Percentiles rank a stretch among this genome's conserved stretches.
Evolutionary conservation across 73 alveolate species (phyloP).

Genomic region (Uronychia binucleata): DNA sequence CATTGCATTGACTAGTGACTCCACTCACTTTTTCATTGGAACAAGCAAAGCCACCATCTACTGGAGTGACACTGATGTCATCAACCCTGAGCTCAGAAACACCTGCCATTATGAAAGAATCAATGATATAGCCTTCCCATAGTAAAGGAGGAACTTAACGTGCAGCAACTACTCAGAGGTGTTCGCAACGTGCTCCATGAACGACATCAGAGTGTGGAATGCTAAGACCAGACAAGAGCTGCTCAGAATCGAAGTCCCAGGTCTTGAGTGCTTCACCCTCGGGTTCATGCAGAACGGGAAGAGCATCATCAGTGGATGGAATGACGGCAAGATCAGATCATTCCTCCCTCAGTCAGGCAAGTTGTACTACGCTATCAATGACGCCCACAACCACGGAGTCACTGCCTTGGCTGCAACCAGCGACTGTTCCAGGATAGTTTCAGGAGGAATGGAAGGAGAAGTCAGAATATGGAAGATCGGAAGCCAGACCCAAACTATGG

Average conservation of each 20-base stretch:
- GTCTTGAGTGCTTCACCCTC: slow-evolving; percentile 89
- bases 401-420: slow-evolving; percentile 84
- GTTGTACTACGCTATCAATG: slow-evolving; percentile 87
- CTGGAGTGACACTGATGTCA: slow-evolving; percentile 89
- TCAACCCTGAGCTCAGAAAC: slow-evolving; percentile 92
- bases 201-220: slow-evolving; percentile 97
- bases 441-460: slow-evolving; percentile 99
- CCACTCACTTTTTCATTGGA: slow-evolving; percentile 95
- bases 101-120: slow-evolving; percentile 96
- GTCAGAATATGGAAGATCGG: slow-evolving; percentile 96
- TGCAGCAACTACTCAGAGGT: slow-evolving; percentile 91
- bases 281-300: slow-evolving; percentile 90
- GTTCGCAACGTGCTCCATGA: slow-evolving; percentile 95
- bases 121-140: slow-evolving; percentile 91
- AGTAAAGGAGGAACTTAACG: no score
- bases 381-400: slow-evolving; percentile 93
- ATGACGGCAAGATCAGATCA: slow-evolving; percentile 96
- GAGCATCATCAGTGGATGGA: slow-evolving; percentile 92
- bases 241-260: slow-evolving; percentile 94
- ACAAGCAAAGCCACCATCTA: slow-evolving; percentile 84
- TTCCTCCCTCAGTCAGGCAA: slow-evolving; percentile 97
- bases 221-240: slow-evolving; percentile 88
- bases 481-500: slow-evolving; percentile 89
- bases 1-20: slow-evolving; percentile 86
- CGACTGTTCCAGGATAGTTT: slow-evolving; percentile 74